Percentiles rank a stretch among this genome's conserved stretches.
These are phyloP conservation scores for Crepidotus variabilis DNA, from an alignment of 768 basidiomycete species.

Conservation along the genomic window DNA sequence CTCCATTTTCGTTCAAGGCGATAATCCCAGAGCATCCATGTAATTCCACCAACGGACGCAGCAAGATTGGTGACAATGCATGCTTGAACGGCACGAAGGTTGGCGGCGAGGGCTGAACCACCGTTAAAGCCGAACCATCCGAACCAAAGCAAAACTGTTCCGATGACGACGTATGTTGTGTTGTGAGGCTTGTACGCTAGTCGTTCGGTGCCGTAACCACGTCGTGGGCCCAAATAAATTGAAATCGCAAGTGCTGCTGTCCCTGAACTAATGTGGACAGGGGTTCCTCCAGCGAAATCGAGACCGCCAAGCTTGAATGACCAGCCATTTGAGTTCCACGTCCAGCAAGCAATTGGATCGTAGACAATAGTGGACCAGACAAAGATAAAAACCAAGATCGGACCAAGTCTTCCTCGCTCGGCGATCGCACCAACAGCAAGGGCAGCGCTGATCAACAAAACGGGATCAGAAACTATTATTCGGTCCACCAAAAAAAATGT, in stretches of 20 bases:
- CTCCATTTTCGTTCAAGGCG: conserved; percentile 93
- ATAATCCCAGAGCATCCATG: conserved; percentile 96
- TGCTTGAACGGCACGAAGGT: conserved; percentile 82
- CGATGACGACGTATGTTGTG: conserved; percentile 88
- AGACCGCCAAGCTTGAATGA: conserved; percentile 76
- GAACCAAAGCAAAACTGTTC: conserved; percentile 92
- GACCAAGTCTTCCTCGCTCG: conserved; percentile 83
- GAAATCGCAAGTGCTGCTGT: conserved; percentile 89
- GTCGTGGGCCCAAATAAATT: conserved; percentile 84
- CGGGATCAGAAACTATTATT: conserved; percentile 20
- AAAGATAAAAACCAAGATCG: conserved; percentile 87
- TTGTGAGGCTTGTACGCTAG: conserved; percentile 94
- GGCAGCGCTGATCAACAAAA: conserved; percentile 53
- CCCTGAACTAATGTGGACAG: conserved; percentile 95
- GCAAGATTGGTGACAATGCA: conserved; percentile 94
- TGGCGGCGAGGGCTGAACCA: conserved; percentile 85
- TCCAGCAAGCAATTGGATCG: conserved; percentile 95
- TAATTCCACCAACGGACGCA: conserved; percentile 81
- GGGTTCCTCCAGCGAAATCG: conserved; percentile 94
- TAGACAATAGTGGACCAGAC: conserved; percentile 88
- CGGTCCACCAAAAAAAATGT: neutral
- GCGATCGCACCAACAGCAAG: conserved; percentile 91
- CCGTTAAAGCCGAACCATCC: conserved; percentile 98
- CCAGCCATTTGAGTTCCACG: conserved; percentile 85
- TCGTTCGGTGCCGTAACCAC: conserved; percentile 87